Percentiles rank a stretch among this genome's conserved stretches.
These are phyloP conservation scores for Ustilago nuda DNA, from an alignment of 1,284 basidiomycete genomes.

Conservation along the genomic window DNA sequence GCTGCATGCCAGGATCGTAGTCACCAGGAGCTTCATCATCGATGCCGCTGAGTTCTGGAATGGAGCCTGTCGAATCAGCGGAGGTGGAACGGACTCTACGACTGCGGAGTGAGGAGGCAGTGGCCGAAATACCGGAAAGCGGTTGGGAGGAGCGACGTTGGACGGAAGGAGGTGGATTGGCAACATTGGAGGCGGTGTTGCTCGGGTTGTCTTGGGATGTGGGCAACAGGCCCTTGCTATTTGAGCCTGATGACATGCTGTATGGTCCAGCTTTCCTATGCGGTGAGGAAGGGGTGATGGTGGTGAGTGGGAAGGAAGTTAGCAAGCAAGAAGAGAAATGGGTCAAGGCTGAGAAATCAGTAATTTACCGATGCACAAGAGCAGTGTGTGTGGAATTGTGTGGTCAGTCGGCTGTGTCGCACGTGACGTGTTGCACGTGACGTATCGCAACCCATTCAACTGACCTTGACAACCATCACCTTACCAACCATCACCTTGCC, in stretches of 20 bases:
- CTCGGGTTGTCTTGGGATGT: constrained; percentile 32
- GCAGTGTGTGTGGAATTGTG: background rate
- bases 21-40: constrained; percentile 61
- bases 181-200: background rate
- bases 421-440: too few species aligned
- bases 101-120: constrained; percentile 62
- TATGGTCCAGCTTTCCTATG: background rate
- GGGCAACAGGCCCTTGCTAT: constrained; percentile 52
- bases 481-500: too few species aligned
- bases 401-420: too few species aligned
- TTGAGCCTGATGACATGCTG: constrained; percentile 35
- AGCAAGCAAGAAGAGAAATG: background rate
- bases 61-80: constrained; percentile 21
- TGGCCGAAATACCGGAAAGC: constrained; percentile 64
- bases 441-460: background rate
- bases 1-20: constrained; percentile 48
- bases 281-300: background rate
- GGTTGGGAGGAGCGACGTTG: constrained; percentile 54
- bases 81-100: constrained; percentile 49
- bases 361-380: background rate
- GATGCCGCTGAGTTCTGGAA: constrained; percentile 20
- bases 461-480: background rate
- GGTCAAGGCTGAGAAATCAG: background rate
- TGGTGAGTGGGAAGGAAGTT: constrained; percentile 4
- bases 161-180: constrained; percentile 27